A percentile compares a stretch with the other conserved stretches of the same genome.
These are phyloP conservation scores for Aspergillus indologenus DNA, from an alignment of 495 filamentous ascomycete genomes.

Conservation along the genomic window DNA sequence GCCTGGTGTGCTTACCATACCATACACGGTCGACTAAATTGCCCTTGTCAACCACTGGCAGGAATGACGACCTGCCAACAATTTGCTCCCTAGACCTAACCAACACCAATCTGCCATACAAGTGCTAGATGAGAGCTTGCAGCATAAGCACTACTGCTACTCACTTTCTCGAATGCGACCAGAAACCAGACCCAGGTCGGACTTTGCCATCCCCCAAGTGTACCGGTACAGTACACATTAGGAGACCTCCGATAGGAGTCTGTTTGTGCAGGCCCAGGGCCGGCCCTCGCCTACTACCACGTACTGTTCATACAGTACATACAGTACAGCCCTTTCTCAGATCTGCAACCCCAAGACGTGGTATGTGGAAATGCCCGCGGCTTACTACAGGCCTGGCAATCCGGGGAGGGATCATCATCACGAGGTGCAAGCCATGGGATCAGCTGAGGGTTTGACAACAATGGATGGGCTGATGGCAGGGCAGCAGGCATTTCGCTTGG, in stretches of 20 bases:
- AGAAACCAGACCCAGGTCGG: not conserved
- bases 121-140: not conserved
- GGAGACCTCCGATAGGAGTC: conserved; percentile 8
- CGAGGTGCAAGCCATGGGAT: conserved; percentile 22
- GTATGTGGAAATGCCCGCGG: no score
- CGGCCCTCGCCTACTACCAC: not conserved
- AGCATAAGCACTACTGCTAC: not conserved
- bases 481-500: not conserved
- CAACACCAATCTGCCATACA: no score
- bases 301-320: no score
- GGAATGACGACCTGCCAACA: not conserved
- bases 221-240: no score
- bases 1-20: not conserved
- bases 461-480: conserved; percentile 20
- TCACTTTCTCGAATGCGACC: not conserved
- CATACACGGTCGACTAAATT: conserved; percentile 10
- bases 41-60: conserved; percentile 7
- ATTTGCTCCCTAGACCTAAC: no score
- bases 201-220: not conserved
- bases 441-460: conserved; percentile 9
- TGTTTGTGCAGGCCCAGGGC: no score
- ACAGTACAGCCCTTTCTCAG: not conserved
- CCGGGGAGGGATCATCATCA: conserved; percentile 7
- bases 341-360: not conserved
- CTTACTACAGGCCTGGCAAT: not conserved